Evolutionary conservation across 495 filamentous ascomycete genomes (phyloP).

Genomic region (Neurospora sp.): DNA sequence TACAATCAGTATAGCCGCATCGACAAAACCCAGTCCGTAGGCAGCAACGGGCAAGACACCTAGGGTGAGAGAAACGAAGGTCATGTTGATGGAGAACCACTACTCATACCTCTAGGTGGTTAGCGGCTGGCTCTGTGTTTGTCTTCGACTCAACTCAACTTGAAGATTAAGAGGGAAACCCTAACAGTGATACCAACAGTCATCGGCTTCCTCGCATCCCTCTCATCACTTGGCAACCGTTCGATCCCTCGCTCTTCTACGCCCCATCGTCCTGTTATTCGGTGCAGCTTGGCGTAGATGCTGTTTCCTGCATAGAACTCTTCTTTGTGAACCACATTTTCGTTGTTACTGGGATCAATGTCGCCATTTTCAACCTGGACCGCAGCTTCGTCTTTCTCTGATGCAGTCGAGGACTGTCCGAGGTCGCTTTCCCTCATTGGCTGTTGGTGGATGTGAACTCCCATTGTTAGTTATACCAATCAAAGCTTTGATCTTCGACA

Average conservation of each 20-base stretch:
- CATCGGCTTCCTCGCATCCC: slow-evolving; percentile 53
- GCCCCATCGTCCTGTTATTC: slow-evolving; percentile 56
- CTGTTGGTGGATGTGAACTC: neutral
- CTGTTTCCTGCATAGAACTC: slow-evolving; percentile 53
- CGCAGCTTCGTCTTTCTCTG: neutral
- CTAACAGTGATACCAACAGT: slow-evolving; percentile 70
- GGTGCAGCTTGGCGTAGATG: slow-evolving; percentile 57
- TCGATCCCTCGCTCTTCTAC: slow-evolving; percentile 77
- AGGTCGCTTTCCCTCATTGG: neutral
- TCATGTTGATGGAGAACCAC: slow-evolving; percentile 83
- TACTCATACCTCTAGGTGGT: slow-evolving; percentile 17
- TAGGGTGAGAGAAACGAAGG: slow-evolving; percentile 72
- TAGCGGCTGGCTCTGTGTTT: neutral
- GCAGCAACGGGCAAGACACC: slow-evolving; percentile 59
- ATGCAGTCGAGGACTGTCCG: neutral
- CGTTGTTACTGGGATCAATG: slow-evolving; percentile 11
- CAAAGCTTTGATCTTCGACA: neutral
- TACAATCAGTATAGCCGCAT: slow-evolving; percentile 59
- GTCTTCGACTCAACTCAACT: neutral
- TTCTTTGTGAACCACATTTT: slow-evolving; percentile 50
- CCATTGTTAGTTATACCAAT: neutral
- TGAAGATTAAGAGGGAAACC: neutral
- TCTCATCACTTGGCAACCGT: slow-evolving; percentile 65
- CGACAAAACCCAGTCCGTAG: slow-evolving; percentile 63
- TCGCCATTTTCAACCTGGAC: neutral